Evolutionary conservation across 2,329 filamentous ascomycete genomes (phyloP), one percentile per base, ranked within the genome.

Genomic region (Sarocladium oryzae): DNA sequence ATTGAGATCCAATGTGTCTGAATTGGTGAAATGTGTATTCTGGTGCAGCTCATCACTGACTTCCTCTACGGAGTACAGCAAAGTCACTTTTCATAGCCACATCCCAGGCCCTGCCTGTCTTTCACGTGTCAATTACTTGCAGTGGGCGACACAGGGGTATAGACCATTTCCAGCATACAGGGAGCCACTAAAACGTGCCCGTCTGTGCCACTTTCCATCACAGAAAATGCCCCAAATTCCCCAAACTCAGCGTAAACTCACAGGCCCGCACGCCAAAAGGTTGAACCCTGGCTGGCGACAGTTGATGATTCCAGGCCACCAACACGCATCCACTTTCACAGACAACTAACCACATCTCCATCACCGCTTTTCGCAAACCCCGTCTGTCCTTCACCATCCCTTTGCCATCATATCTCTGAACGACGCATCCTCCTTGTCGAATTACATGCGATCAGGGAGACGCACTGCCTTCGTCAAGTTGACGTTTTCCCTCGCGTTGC

Each of bases 201-300:
- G 4, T 10, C n/a, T 43, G 40, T 26, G 21, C 40, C 40, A 43
- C 23, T 43, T 26, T 43, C 8, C 40, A 28, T 18, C 40, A 26
- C 40, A 43, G 40, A 43, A 43, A 43, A 26, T 26, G 40, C 21
- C 15, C 40, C 40, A 26, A 26, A 43, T 9, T 7, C 37, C 20
- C 37, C 7, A n/a, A 40, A 40, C 35, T 6, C 9, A 18, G 35
- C n/a, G 10, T n/a, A 37, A 37, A 11, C 37, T 21, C 20, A 20
- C 37, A 9, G 37, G 23, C 37, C 23, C 23, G 37, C 37, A 6
- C 23, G 40, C 9, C 40, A 15, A 32, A 33, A 45, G 28, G 4
- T 48, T 48, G 43, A 48, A 48, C 43, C 43, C 43, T 48, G 43
- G 26, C 43, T 48, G 43, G 26, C 43, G 26, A 48, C 43, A 48